Evolutionary conservation across 2,329 filamentous ascomycete genomes (phyloP), one percentile per base, ranked within the genome.

Genomic region (Diplodia corticola): DNA sequence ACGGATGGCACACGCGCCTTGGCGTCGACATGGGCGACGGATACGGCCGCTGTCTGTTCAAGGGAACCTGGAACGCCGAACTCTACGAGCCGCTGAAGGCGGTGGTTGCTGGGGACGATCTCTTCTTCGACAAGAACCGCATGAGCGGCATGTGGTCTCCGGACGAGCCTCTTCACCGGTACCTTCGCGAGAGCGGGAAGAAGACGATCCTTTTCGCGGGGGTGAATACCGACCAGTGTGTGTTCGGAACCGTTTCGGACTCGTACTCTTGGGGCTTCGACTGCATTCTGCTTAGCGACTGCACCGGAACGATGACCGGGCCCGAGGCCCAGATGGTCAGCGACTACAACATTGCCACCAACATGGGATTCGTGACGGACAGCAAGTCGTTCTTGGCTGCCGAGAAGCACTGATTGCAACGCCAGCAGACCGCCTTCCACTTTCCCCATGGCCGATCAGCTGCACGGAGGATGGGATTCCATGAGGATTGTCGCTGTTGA

Each of bases 141-240:
- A 80, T 80, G 77, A 78, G 76, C 35, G 78, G 78, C 26, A 69
- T 81, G 30, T 80, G 79, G 78, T 77, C 74, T 51, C 77, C 75
- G 5, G 69, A 77, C 17, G 74, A 80, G 66, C 77, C 76, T 10
- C 73, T 81, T 40, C 78, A 81, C 69, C 72, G 76, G 66, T 80
- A 79, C 68, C 71, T 80, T 6, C 71, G 75, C 13, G 73, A 76
- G 64, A 75, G 74, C n/a, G 73, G 74, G 46, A 80, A 79, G 71
- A 79, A 79, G 69, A 80, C 78, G 0, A 68, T 80, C 22, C 69
- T 80, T 5, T 80, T 80, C 66, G 75, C 79, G 20, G 78, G 78
- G 24, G 77, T 80, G 60, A 80, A 80, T 68, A 80, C 78, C 10
- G 78, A 80, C 68, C 79, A 80, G 69, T 80, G 78, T 59, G 71